Conservation (phyloP, 371 early-diverging fungal genomes). For the Vairimorpha ceranae region DNA sequence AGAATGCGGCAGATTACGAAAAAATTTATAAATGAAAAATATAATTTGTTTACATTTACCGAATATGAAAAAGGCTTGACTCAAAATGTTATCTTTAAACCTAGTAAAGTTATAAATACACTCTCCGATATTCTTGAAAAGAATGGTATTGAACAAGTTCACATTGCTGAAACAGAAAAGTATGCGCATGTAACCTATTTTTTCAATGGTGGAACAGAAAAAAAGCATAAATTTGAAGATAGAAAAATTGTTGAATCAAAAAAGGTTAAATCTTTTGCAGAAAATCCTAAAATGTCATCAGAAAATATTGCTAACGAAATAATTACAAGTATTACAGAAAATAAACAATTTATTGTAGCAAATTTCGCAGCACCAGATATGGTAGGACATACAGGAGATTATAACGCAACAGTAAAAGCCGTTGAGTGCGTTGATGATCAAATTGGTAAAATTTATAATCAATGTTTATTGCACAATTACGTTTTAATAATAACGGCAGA, state of each 20-base stretch:
- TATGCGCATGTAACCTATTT: conserved; percentile 99
- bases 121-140: conserved; percentile 86
- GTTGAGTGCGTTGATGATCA: conserved; percentile 83
- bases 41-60: conserved; percentile 73
- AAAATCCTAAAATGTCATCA: conserved; percentile 87
- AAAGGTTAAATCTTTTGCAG: conserved; percentile 89
- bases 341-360: conserved; percentile 80
- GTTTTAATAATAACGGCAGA: conserved; percentile 90
- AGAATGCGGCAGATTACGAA: conserved; percentile 86
- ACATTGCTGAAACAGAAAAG: conserved; percentile 95
- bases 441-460: conserved; percentile 81
- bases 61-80: conserved; percentile 88
- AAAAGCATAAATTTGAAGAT: conserved; percentile 74
- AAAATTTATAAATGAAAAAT: conserved; percentile 61
- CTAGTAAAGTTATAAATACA: conserved; percentile 85
- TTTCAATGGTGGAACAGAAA: conserved; percentile 95
- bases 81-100: conserved; percentile 75
- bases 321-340: conserved; percentile 35
- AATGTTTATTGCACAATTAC: conserved; percentile 78
- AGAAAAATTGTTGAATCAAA: conserved; percentile 81
- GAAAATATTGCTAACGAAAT: conserved; percentile 74
- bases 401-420: conserved; percentile 81
- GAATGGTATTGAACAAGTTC: conserved; percentile 75
- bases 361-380: conserved; percentile 94
- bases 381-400: conserved; percentile 96